Evolutionary conservation across 495 filamentous ascomycete species (phyloP).

Genomic region (Penicillium malachiteum): DNA sequence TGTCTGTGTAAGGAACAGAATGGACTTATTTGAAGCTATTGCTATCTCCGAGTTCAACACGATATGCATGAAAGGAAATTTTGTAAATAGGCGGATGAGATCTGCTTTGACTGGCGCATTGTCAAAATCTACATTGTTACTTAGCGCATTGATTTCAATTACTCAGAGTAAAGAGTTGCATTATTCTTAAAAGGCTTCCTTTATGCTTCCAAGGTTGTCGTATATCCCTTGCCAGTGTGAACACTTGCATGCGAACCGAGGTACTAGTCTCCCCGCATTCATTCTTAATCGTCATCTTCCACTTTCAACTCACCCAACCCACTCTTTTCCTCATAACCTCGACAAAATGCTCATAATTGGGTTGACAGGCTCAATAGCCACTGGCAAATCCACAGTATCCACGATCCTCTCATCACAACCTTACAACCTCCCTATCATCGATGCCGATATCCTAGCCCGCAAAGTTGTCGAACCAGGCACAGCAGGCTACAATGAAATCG

Average conservation of each 20-base stretch:
- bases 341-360: conserved; percentile 85
- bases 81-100: too few species aligned
- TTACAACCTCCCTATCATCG: conserved; percentile 87
- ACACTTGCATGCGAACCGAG: background rate
- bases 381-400: conserved; percentile 96
- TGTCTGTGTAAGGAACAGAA: too few species aligned
- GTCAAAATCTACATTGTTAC: too few species aligned
- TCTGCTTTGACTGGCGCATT: too few species aligned
- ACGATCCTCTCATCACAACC: conserved; percentile 72
- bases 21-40: too few species aligned
- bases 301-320: conserved; percentile 1
- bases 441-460: conserved; percentile 89
- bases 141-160: too few species aligned
- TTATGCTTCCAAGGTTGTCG: too few species aligned
- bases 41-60: too few species aligned
- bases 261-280: conserved; percentile 14
- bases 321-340: background rate
- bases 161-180: too few species aligned
- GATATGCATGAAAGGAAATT: too few species aligned
- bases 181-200: too few species aligned
- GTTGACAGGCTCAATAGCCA: conserved; percentile 95
- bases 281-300: background rate
- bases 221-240: too few species aligned
- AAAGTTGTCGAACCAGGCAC: conserved; percentile 90
- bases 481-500: conserved; percentile 72